Base-by-base conservation (phyloP, 495 filamentous ascomycete species). In the Aspergillus haitiensis region DNA sequence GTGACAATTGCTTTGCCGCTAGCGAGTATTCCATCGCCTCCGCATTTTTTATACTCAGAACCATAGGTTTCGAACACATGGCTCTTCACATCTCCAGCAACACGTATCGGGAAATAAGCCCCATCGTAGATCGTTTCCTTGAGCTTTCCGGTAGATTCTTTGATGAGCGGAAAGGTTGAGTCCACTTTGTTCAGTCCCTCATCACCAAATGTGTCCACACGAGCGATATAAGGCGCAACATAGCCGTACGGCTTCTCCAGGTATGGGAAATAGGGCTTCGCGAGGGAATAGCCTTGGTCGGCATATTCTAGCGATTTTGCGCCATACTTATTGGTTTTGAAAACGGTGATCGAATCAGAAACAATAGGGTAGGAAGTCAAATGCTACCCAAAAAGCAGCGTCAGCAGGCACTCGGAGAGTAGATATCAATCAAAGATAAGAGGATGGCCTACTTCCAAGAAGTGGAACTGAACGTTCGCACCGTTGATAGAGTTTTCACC, bases 341-440 rank as follows among this genome's bases (percentile, higher is more conserved):
- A 88, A 69, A 83, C 83, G 39, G 78, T 70, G 75, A 97, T 85
- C 67, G 84, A 78, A 72, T 96, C 92, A 66, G 84, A 86, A 70
- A 98, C 82, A 53, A 94, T 75, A 9, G 94, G 94, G 77, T 95
- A 97, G 61, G 86, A 87, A 40, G 82, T 81, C 61, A 98, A 82
- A 70, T 98, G 93, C 88, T 95, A 42, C 35, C 48, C 45, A 46
- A 36, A 21, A 6, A 63, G 27, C 21, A 54, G 9, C n/a, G 42
- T 60, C 3, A 60, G 58, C 42, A n/a, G 16, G 40, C 39, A 35
- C 33, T 12, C 11, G 16, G n/a, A 54, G 40, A 60, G 18, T 58
- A 52, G 27, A 37, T 6, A 18, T 61, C 37, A 57, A 13, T 32
- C 35, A 15, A 53, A 13, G 31, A 37, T 31, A 18, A 37, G 37